phyloP scores from a whole-genome alignment of 805 yeast species.

The Pichia insulana region DNA sequence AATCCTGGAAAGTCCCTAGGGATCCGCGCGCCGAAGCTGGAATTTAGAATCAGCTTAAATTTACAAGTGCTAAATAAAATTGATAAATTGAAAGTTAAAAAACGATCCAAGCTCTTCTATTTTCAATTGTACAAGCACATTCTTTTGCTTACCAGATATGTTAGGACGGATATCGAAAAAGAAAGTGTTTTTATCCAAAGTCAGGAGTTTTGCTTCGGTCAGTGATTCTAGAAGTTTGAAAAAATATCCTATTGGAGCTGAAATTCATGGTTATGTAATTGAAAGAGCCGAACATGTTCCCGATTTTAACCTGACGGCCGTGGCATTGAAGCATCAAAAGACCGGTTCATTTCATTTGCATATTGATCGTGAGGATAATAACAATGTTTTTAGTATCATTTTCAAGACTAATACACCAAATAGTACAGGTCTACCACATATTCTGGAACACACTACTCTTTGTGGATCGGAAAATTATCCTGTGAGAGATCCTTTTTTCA shows the following conservation, averaged over 20 bases:
- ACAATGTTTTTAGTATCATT: constrained; percentile 81
- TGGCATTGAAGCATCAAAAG: constrained; percentile 53
- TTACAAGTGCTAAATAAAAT: too few relatives aligned
- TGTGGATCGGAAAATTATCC: constrained; percentile 92
- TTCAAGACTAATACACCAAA: constrained; percentile 95
- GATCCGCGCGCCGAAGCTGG: too few relatives aligned
- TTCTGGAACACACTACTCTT: constrained; percentile 88
- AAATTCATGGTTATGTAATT: constrained; percentile 59
- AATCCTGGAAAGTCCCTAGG: too few relatives aligned
- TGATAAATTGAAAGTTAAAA: too few relatives aligned
- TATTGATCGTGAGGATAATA: constrained; percentile 71
- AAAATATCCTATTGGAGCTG: constrained; percentile 57
- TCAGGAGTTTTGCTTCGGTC: constrained; percentile 8
- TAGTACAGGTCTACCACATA: constrained; percentile 93
- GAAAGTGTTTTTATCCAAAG: background rate
- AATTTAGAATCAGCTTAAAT: too few relatives aligned
- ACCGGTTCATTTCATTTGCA: constrained; percentile 82
- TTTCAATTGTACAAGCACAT: too few relatives aligned
- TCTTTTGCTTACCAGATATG: too few relatives aligned
- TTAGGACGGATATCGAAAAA: background rate
- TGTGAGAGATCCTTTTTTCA: constrained; percentile 94
- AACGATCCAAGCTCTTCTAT: too few relatives aligned
- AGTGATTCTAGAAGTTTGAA: constrained; percentile 9
- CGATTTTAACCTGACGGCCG: constrained; percentile 73
- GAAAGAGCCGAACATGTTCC: constrained; percentile 63